Evolutionary conservation across 768 basidiomycete genomes (phyloP).

Genomic region (Lactifluus piperatus): DNA sequence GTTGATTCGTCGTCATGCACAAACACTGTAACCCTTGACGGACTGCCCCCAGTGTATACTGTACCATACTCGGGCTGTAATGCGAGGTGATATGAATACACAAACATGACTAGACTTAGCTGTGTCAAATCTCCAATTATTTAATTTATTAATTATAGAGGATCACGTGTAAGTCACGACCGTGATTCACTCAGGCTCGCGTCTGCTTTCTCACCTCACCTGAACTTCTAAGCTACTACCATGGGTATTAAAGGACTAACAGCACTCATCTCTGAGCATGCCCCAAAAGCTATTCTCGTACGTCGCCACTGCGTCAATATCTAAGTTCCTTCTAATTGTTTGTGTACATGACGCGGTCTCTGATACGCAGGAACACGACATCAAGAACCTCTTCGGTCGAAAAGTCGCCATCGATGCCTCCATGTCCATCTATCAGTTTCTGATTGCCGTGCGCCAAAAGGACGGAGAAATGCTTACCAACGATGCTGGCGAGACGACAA

Average conservation of each 20-base stretch:
- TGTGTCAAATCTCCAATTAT: too few species aligned
- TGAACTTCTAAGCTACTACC: neutral
- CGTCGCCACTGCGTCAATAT: neutral
- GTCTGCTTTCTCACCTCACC: too few species aligned
- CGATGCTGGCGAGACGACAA: constrained; percentile 96
- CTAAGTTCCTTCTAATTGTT: too few species aligned
- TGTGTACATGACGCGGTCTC: constrained; percentile 3
- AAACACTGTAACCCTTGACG: too few species aligned
- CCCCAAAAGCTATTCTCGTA: constrained; percentile 68
- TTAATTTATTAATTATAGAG: too few species aligned
- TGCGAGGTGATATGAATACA: too few species aligned
- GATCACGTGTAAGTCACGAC: too few species aligned
- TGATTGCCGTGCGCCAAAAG: constrained; percentile 93
- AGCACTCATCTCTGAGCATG: constrained; percentile 79
- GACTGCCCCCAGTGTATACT: too few species aligned
- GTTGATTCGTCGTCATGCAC: too few species aligned
- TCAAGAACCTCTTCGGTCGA: constrained; percentile 94
- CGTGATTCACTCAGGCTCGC: too few species aligned
- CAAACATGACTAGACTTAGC: too few species aligned
- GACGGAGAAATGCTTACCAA: constrained; percentile 97
- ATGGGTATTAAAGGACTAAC: constrained; percentile 98
- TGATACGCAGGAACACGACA: constrained; percentile 66
- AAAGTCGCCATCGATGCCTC: constrained; percentile 99
- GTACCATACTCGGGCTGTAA: too few species aligned
- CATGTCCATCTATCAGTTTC: constrained; percentile 95